Evolutionary conservation across 768 basidiomycete genomes (phyloP).

Genomic region (Termitomyces heimii): DNA sequence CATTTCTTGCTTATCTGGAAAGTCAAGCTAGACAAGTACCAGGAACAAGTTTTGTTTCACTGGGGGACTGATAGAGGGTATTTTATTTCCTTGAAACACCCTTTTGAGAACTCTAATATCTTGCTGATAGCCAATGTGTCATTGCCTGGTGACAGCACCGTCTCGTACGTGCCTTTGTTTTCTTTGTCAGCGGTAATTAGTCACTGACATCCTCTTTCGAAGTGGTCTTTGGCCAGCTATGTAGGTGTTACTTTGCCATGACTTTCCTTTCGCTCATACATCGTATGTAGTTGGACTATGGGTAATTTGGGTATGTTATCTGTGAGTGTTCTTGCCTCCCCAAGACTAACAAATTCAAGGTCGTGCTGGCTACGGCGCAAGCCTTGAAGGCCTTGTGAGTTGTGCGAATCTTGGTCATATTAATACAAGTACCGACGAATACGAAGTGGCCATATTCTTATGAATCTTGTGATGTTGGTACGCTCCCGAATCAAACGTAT

Average conservation of each 20-base stretch:
- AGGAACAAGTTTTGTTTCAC: conserved; percentile 74
- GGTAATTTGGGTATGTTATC: conserved; percentile 41
- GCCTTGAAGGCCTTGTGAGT: conserved; percentile 60
- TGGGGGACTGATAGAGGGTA: conserved; percentile 60
- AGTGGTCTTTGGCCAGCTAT: conserved; percentile 37
- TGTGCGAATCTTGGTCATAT: background rate
- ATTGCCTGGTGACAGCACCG: conserved; percentile 25
- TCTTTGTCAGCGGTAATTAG: background rate
- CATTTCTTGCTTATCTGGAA: background rate
- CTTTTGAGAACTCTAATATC: background rate
- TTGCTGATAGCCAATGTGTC: conserved; percentile 21
- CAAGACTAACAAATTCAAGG: conserved; percentile 34
- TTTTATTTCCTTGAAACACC: conserved; percentile 9
- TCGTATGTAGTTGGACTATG: conserved; percentile 33
- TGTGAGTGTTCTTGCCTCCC: background rate
- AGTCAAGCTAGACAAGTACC: background rate
- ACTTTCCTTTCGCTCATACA: background rate
- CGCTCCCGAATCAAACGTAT: conserved; percentile 70
- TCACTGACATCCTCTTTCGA: background rate
- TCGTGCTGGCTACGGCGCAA: conserved; percentile 69
- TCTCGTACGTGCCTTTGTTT: conserved; percentile 23
- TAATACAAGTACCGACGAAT: background rate
- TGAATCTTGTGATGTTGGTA: conserved; percentile 76
- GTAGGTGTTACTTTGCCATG: conserved; percentile 16
- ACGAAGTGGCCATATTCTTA: conserved; percentile 63